Evolutionary conservation across 1,284 basidiomycete genomes (phyloP).

Genomic region (Irpex lacteus): DNA sequence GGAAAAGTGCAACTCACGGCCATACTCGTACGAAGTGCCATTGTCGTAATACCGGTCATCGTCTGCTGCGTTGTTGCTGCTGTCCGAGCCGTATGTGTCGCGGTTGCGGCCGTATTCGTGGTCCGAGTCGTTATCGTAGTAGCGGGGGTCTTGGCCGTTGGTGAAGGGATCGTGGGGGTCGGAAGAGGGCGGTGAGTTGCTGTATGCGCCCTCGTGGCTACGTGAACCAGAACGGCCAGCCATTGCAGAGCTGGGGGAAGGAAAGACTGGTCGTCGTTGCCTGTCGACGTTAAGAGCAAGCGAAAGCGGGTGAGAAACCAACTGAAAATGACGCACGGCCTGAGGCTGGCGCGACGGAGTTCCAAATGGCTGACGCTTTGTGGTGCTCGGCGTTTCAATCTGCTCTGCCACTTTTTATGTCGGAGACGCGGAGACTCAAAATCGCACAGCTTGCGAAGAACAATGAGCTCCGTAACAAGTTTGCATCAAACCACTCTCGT

Average conservation of each 20-base stretch:
- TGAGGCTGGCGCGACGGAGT: neutral
- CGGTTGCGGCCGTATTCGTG: slow-evolving; percentile 56
- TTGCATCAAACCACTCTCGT: neutral
- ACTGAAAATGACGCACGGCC: slow-evolving; percentile 15
- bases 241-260: slow-evolving; percentile 19
- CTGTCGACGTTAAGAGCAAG: slow-evolving; percentile 18
- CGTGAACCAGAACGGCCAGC: slow-evolving; percentile 27
- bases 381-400: neutral
- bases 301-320: slow-evolving; percentile 3
- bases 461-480: neutral
- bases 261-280: slow-evolving; percentile 13
- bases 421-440: neutral
- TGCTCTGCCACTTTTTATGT: neutral
- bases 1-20: slow-evolving; percentile 33
- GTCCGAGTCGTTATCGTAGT: slow-evolving; percentile 78
- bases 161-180: slow-evolving; percentile 55
- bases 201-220: slow-evolving; percentile 33
- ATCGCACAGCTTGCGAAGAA: neutral
- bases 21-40: slow-evolving; percentile 65
- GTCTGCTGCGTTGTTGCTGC: slow-evolving; percentile 52
- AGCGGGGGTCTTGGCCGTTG: slow-evolving; percentile 42
- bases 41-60: slow-evolving; percentile 51
- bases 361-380: neutral
- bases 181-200: slow-evolving; percentile 31
- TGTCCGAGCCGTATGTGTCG: slow-evolving; percentile 70